These are phyloP conservation scores for Ballota nigra DNA, from an alignment of 257 asterid genomes.

Conservation along the genomic window DNA sequence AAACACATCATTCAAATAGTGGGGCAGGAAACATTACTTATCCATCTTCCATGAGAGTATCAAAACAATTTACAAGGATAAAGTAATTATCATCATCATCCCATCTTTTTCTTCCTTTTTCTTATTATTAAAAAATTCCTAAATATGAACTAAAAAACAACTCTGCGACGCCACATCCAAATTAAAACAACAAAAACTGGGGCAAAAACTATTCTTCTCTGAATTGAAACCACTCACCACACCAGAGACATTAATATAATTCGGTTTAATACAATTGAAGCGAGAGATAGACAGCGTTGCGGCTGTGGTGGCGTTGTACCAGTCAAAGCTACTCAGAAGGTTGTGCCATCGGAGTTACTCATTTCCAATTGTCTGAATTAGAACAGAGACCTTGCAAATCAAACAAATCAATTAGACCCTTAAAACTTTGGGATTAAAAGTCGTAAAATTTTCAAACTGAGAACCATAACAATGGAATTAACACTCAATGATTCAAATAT, in stretches of 20 bases:
- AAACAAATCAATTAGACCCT: too few relatives aligned
- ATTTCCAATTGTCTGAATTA: too few relatives aligned
- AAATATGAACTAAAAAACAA: background rate
- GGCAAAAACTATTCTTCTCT: background rate
- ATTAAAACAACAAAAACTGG: background rate
- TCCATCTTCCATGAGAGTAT: slow-evolving; percentile 4
- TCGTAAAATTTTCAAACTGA: too few relatives aligned
- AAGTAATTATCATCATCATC: background rate
- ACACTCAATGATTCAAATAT: too few relatives aligned
- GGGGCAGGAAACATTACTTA: background rate
- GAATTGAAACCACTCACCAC: slow-evolving; percentile 36
- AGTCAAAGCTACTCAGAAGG: slow-evolving; percentile 47
- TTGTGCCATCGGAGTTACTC: slow-evolving; percentile 71
- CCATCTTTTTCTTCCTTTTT: background rate
- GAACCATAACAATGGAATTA: too few relatives aligned
- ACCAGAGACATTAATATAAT: slow-evolving; percentile 32
- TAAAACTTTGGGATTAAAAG: too few relatives aligned
- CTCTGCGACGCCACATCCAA: background rate
- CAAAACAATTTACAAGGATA: background rate
- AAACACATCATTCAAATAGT: background rate
- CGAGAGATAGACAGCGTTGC: slow-evolving; percentile 23
- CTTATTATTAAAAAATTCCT: background rate
- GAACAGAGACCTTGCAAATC: too few relatives aligned
- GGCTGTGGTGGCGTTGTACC: slow-evolving; percentile 30
- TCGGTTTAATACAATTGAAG: slow-evolving; percentile 35